Conservation (phyloP, 208 protist genomes). For the Perkinsela sp. region DNA sequence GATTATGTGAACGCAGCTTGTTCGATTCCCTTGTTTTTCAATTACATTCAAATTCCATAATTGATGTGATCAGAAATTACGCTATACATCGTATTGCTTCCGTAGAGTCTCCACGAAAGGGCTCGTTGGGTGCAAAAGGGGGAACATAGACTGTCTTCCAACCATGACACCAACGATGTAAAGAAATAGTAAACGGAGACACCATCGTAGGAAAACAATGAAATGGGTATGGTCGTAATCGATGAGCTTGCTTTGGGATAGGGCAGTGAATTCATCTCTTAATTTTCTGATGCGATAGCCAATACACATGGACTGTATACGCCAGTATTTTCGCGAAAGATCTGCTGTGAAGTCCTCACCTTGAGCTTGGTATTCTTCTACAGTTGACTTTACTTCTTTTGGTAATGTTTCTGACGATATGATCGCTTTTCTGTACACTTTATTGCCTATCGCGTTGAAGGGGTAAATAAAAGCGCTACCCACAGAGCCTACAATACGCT, state of each 20-base stretch:
- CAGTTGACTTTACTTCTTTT: not conserved
- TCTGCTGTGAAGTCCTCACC: not conserved
- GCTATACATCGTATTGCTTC: not conserved
- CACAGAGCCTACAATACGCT: too few species aligned
- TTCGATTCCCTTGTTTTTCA: too few species aligned
- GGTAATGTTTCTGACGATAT: not conserved
- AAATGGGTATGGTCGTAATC: not conserved
- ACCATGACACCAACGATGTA: not conserved
- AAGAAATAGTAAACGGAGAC: not conserved
- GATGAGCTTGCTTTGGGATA: not conserved
- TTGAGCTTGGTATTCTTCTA: not conserved
- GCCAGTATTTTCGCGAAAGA: slow-evolving; percentile 1
- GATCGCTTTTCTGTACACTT: not conserved
- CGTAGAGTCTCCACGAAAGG: not conserved
- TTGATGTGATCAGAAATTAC: too few species aligned
- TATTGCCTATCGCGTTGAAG: not conserved
- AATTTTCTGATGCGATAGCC: not conserved
- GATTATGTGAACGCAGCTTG: too few species aligned
- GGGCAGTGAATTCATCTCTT: not conserved
- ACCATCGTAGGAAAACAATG: not conserved
- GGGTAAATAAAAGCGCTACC: too few species aligned
- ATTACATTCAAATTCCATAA: too few species aligned
- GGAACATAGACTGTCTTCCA: not conserved
- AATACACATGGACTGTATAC: not conserved
- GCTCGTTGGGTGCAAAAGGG: not conserved